Conservation (phyloP, 306 rosid species). For the Fragaria iinumae region DNA sequence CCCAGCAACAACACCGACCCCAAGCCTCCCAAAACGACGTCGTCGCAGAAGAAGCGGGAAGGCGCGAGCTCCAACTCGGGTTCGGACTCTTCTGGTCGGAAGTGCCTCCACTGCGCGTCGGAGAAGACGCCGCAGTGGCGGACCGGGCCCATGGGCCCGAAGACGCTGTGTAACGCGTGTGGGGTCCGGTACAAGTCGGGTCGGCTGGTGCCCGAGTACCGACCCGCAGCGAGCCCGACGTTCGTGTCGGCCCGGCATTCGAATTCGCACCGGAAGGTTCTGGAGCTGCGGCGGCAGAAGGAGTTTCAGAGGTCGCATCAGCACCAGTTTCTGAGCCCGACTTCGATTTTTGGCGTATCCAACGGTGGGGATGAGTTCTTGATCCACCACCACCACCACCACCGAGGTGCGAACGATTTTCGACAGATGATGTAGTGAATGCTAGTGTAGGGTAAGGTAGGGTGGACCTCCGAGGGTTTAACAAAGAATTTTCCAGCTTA, state of each 20-base stretch:
- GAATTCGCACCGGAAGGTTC: slow-evolving; percentile 49
- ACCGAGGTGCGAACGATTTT: slow-evolving; percentile 48
- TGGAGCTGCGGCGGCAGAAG: slow-evolving; percentile 50
- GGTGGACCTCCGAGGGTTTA: slow-evolving; percentile 28
- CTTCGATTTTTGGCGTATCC: slow-evolving; percentile 69
- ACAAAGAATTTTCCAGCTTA: slow-evolving; percentile 11
- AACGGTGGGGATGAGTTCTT: slow-evolving; percentile 77
- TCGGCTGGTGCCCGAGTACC: slow-evolving; percentile 47
- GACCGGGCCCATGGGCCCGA: slow-evolving; percentile 53
- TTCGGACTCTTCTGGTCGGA: slow-evolving; percentile 37
- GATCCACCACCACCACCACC: slow-evolving; percentile 60
- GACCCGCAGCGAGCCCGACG: slow-evolving; percentile 51
- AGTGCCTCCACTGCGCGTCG: slow-evolving; percentile 48
- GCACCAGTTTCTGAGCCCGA: slow-evolving; percentile 50
- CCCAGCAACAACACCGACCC: slow-evolving; percentile 14
- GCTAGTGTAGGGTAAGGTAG: slow-evolving; percentile 44
- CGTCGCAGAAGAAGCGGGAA: slow-evolving; percentile 39
- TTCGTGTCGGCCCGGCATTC: slow-evolving; percentile 43
- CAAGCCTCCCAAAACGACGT: slow-evolving; percentile 16
- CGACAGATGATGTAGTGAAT: slow-evolving; percentile 59
- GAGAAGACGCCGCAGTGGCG: slow-evolving; percentile 57
- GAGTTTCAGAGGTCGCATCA: slow-evolving; percentile 34
- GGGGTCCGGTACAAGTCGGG: slow-evolving; percentile 52
- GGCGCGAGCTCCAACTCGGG: slow-evolving; percentile 20
- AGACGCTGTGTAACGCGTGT: slow-evolving; percentile 47